phyloP scores from a whole-genome alignment of 2,329 filamentous ascomycete genomes.

The Colletotrichum kahawae region DNA sequence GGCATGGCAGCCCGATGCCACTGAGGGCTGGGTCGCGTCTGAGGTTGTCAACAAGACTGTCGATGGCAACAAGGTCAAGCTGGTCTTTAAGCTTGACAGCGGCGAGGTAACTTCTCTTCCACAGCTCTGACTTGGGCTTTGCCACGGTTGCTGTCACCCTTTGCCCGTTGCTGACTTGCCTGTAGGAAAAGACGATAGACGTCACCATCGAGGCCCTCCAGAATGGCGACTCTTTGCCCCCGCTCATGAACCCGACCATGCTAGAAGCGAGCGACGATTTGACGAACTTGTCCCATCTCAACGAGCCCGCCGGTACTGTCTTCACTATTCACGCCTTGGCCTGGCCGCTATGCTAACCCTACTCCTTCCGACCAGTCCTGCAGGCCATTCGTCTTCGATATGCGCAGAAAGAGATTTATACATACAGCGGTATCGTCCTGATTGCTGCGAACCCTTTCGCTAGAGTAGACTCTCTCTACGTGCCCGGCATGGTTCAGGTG shows the following conservation, averaged over 20 bases:
- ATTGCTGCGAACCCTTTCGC: conserved; percentile 99
- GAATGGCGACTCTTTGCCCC: conserved; percentile 81
- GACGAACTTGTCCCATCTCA: conserved; percentile 96
- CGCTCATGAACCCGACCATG: conserved; percentile 97
- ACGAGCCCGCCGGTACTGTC: conserved; percentile 87
- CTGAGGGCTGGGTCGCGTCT: conserved; percentile 96
- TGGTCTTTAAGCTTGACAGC: conserved; percentile 90
- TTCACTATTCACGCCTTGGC: not conserved
- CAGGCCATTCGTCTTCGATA: conserved; percentile 98
- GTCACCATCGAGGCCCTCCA: conserved; percentile 79
- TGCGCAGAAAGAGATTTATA: conserved; percentile 98
- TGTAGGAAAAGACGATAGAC: conserved; percentile 78
- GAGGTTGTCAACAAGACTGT: conserved; percentile 87
- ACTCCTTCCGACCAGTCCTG: conserved; percentile 65
- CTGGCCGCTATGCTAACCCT: not conserved
- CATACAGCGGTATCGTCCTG: conserved; percentile 97
- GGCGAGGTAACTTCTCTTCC: conserved; percentile 72
- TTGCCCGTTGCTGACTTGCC: conserved; percentile 5
- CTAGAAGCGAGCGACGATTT: conserved; percentile 98
- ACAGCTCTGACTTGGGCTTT: not conserved
- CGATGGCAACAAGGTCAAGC: conserved; percentile 83
- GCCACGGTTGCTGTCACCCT: not conserved
- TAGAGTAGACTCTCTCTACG: conserved; percentile 95
- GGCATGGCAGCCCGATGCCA: conserved; percentile 96
- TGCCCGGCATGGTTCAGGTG: conserved; percentile 99